A percentile compares a stretch with the other conserved stretches of the same genome.
Conservation (phyloP, 1,139 yeast genomes). For the Debaryomyces coudertii region DNA sequence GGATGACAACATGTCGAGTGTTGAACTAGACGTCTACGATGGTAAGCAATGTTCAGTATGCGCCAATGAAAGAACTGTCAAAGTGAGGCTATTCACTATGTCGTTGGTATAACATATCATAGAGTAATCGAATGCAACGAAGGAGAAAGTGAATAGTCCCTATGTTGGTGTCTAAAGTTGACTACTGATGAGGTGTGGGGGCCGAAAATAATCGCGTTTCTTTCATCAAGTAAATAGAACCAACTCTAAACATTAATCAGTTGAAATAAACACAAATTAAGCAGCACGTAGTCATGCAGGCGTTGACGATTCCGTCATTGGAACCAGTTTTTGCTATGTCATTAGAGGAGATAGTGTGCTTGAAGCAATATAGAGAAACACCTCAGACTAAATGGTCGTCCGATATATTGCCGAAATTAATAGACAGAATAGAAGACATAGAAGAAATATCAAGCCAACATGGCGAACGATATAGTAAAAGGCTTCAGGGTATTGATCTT, state of each 20-base stretch:
- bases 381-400: slow-evolving; percentile 13
- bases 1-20: no score
- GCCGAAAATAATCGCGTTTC: slow-evolving; percentile 5
- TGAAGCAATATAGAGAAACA: slow-evolving; percentile 6
- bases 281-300: slow-evolving; percentile 2
- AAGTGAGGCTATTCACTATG: no score
- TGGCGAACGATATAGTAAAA: slow-evolving; percentile 18
- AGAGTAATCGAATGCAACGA: no score
- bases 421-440: slow-evolving; percentile 14
- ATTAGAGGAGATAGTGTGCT: slow-evolving; percentile 8
- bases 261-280: neutral
- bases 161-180: no score
- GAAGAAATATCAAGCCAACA: slow-evolving; percentile 19
- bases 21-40: no score
- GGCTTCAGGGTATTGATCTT: slow-evolving; percentile 21
- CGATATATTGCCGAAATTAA: slow-evolving; percentile 14
- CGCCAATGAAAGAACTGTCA: no score
- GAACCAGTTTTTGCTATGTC: neutral
- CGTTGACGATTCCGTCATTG: slow-evolving; percentile 3
- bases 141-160: no score
- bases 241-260: neutral
- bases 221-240: neutral
- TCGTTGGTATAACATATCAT: no score
- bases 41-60: no score
- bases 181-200: no score